Evolutionary conservation across 2,329 filamentous ascomycete genomes (phyloP), one percentile per base, ranked within the genome.

Genomic region (Ascochyta clinopodiicola): DNA sequence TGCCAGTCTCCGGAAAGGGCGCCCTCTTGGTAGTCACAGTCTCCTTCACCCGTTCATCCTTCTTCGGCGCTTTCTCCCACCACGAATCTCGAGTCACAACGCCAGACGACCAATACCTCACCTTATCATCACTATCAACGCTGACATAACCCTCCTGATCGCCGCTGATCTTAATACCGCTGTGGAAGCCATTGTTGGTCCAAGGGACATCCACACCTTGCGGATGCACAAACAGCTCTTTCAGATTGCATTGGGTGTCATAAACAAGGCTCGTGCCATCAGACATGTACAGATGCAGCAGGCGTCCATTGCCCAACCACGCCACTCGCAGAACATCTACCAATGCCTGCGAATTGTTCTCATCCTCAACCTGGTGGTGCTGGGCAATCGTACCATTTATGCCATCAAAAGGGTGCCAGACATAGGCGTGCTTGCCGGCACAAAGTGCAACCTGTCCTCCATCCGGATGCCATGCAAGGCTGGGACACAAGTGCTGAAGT

Each of bases 231-330:
- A 70, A 70, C 7, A 70, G 35, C 50, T 72, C 68, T 42, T 73
- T 72, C 3, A 58, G 35, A 34, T 72, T 72, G 9, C 44, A 62
- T 9, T 62, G 32, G 1, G 47, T 57, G 24, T 72, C 58, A 47
- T 70, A 73, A 2, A 71, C 50, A 1, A 72, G 42, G 2, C 46
- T 62, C 0, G 63, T 63, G 4, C 69, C 64, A 4, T 72, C 69
- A 2, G 47, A 54, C 12, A 61, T 58, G 7, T 56, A 21, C 4
- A 73, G 19, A 17, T 40, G 49, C 1, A 73, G 42, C 9, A 62
- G 44, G 10, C 55, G 46, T 7, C 63, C 68, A 25, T 63, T 29
- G 2, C 60, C 55, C 44, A 67, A 50, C 70, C 69, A 72, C 1
- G 36, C 8, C 15, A 68, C 49, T 13, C 15, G 22, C 6, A 54